Base-by-base conservation (phyloP, 2,329 filamentous ascomycete genomes). In the Diplodia corticola region DNA sequence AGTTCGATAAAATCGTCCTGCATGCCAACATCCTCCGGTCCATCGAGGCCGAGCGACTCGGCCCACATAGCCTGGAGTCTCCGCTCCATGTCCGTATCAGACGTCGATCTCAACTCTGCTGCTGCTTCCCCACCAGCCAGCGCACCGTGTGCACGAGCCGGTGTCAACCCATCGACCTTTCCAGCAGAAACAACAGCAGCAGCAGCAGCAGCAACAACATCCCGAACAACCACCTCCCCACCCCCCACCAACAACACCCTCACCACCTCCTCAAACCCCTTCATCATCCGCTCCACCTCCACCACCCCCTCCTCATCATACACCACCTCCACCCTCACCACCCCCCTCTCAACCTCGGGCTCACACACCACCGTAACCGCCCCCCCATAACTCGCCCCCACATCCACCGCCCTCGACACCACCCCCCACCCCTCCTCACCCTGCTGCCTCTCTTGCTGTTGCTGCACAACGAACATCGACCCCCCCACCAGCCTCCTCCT, bases 401-500 rank as follows among this genome's bases (percentile, higher is more conserved):
- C n/a, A 26, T 51, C 22, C 7, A 63, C 4, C 7, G 44, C 60
- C 44, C 35, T 7, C 9, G 60, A 63, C 7, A 9, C 12, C 4
- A 63, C 60, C 10, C n/a, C 15, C 20, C 33, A 63, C 24, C 28
- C 4, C 20, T 46, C 4, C 20, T 4, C 33, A 28, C 5, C 12
- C 20, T 2, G n/a, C n/a, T n/a, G n/a, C 7, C 7, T 12, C 6
- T 17, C 10, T 55, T 13, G 1, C 12, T 12, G 10, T 13, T 15
- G 69, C 49, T 86, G 83, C 24, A 86, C 78, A 0, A 86, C 82
- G 2, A 86, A 71, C 5, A 83, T 81, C 37, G 0, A 0, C 81
- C 84, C 1, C 80, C 78, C 40, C 85, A 76, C 68, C 85, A 82
- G 68, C 83, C 85, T 0, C 83, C 84, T 64, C 84, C 78, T 5